These are phyloP conservation scores for Aspergillus latus DNA, from an alignment of 2,329 filamentous ascomycete species.

Conservation along the genomic window DNA sequence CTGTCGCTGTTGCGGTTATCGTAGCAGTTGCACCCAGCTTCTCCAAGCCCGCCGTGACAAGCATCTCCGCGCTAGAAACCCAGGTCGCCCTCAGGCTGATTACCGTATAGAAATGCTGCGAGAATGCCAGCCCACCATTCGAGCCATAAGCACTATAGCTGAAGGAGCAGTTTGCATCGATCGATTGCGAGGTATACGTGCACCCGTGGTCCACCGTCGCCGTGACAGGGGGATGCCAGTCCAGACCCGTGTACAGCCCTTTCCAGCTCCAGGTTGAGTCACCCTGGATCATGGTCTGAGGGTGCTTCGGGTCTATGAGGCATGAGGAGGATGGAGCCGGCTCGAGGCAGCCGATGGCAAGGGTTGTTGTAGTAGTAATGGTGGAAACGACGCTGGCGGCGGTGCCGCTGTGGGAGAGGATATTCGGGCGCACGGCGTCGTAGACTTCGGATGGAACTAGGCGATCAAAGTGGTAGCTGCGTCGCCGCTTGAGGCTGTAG, in stretches of 20 bases:
- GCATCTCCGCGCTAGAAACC: background rate
- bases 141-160: background rate
- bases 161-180: background rate
- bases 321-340: background rate
- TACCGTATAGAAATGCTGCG: background rate
- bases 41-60: background rate
- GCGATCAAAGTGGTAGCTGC: background rate
- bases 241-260: constrained; percentile 1
- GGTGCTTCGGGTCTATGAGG: constrained; percentile 1
- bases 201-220: background rate
- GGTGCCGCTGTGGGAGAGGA: background rate
- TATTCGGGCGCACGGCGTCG: background rate
- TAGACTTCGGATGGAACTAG: background rate
- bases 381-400: constrained; percentile 1
- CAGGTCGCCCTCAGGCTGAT: background rate
- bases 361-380: constrained; percentile 7
- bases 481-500: background rate
- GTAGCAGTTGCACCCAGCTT: background rate
- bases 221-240: background rate
- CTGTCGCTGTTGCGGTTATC: background rate
- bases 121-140: background rate
- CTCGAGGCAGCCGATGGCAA: constrained; percentile 1
- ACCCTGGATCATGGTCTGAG: constrained; percentile 5
- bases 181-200: background rate
- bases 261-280: background rate